These are phyloP conservation scores for Cercospora zeina DNA, from an alignment of 2,329 filamentous ascomycete genomes.

Conservation along the genomic window DNA sequence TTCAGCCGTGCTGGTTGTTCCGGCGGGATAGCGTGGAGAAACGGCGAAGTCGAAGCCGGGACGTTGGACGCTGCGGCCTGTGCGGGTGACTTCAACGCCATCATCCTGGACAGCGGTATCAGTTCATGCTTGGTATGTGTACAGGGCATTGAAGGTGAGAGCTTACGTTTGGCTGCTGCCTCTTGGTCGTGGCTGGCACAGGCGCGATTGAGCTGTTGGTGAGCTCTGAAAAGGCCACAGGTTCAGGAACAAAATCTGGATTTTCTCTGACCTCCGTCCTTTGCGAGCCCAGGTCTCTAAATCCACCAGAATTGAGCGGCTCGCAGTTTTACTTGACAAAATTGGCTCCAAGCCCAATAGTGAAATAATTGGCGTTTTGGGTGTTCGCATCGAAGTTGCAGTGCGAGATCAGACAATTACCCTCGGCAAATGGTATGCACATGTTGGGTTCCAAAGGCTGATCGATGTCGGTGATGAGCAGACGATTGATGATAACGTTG, in stretches of 20 bases:
- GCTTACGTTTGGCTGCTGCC: not conserved
- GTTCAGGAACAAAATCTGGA: not conserved
- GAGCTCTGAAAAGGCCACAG: not conserved
- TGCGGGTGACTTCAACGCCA: not conserved
- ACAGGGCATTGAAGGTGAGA: too few species aligned
- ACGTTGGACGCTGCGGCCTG: not conserved
- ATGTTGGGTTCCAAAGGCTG: constrained; percentile 1
- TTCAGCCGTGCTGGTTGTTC: not conserved
- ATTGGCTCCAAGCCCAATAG: not conserved
- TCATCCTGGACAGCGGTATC: not conserved
- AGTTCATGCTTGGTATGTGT: too few species aligned
- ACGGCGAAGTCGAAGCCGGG: not conserved
- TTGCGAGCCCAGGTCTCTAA: not conserved
- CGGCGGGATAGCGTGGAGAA: not conserved
- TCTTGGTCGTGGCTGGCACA: not conserved
- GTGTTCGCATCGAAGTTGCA: not conserved
- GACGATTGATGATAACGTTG: not conserved
- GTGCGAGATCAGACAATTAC: not conserved
- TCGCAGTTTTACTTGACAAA: not conserved
- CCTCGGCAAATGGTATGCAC: not conserved
- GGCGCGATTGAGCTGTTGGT: not conserved
- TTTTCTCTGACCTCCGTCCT: not conserved
- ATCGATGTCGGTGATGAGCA: not conserved
- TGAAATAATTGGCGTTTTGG: not conserved
- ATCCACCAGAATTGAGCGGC: not conserved